Conservation (phyloP, 1,284 basidiomycete genomes). For the Stygiomarasmius scandens region DNA sequence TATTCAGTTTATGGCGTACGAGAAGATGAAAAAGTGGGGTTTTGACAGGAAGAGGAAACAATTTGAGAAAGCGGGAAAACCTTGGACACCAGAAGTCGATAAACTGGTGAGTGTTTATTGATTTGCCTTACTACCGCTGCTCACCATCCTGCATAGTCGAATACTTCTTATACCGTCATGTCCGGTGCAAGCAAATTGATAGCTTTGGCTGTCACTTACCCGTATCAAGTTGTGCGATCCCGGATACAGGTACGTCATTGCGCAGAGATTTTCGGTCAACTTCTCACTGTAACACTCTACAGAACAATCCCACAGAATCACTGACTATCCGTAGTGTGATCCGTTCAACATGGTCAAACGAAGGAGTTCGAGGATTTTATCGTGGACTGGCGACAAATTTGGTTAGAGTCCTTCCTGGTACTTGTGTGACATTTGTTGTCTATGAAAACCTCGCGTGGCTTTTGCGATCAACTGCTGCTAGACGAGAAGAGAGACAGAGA, state of each 20-base stretch:
- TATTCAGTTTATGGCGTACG: conserved; percentile 95
- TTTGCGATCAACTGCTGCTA: conserved; percentile 63
- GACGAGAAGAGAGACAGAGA: conserved; percentile 27
- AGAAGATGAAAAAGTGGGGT: conserved; percentile 91
- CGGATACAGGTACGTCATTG: conserved; percentile 81
- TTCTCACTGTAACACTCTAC: conserved; percentile 5
- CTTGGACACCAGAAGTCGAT: conserved; percentile 74
- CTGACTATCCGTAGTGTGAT: conserved; percentile 84
- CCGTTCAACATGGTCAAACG: conserved; percentile 76
- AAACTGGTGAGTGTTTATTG: conserved; percentile 68
- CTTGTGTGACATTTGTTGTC: conserved; percentile 97
- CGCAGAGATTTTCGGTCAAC: background rate
- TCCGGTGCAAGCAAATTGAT: conserved; percentile 89
- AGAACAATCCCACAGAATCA: conserved; percentile 75
- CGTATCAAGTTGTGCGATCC: conserved; percentile 96
- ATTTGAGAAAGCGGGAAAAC: conserved; percentile 59
- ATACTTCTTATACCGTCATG: conserved; percentile 90
- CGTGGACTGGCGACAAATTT: conserved; percentile 95
- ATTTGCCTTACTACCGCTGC: background rate
- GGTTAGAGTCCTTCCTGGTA: conserved; percentile 94
- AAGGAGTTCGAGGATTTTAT: conserved; percentile 89
- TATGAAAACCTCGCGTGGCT: conserved; percentile 95
- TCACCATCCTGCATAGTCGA: conserved; percentile 60
- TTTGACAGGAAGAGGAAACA: conserved; percentile 74
- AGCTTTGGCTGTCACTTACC: conserved; percentile 89